A percentile compares a stretch with the other conserved stretches of the same genome.
Conservation (phyloP, 1,284 basidiomycete genomes). For the Malassezia dermatis region DNA sequence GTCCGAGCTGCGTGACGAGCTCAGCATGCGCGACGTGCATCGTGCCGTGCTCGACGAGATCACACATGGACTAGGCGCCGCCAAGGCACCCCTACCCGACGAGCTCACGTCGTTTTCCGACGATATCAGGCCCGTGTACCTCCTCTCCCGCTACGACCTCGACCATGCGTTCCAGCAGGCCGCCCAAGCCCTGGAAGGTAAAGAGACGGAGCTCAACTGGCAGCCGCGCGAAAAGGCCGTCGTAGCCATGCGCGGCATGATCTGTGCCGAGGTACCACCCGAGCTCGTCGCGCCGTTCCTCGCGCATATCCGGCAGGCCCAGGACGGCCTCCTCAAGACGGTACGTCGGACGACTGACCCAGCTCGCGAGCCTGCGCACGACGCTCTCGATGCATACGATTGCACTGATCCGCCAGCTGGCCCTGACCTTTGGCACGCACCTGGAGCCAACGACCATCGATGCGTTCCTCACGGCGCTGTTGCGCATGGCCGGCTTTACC, state of each 20-base stretch:
- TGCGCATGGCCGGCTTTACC: constrained; percentile 82
- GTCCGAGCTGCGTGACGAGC: constrained; percentile 82
- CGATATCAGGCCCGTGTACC: constrained; percentile 52
- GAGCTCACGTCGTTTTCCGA: constrained; percentile 20
- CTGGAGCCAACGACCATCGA: constrained; percentile 56
- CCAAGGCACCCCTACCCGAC: constrained; percentile 15
- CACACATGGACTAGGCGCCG: background rate
- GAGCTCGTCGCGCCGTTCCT: constrained; percentile 68
- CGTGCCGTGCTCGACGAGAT: background rate
- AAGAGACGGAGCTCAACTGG: constrained; percentile 97
- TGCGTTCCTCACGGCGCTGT: constrained; percentile 60
- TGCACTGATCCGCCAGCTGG: constrained; percentile 67
- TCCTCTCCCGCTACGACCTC: constrained; percentile 72
- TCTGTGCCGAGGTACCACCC: constrained; percentile 68
- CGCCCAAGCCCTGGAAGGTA: constrained; percentile 75
- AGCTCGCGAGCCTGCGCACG: constrained; percentile 72
- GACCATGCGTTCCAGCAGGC: constrained; percentile 72
- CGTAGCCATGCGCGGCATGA: constrained; percentile 74
- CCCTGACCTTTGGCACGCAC: constrained; percentile 38
- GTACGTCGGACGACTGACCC: background rate
- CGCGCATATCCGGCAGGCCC: constrained; percentile 62
- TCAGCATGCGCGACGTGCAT: constrained; percentile 66
- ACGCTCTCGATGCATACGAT: constrained; percentile 76
- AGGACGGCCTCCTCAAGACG: constrained; percentile 78
- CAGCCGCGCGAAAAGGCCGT: constrained; percentile 67